Evolutionary conservation across 2,329 filamentous ascomycete species (phyloP), one percentile per base, ranked within the genome.

Genomic region (Sclerotinia glacialis): DNA sequence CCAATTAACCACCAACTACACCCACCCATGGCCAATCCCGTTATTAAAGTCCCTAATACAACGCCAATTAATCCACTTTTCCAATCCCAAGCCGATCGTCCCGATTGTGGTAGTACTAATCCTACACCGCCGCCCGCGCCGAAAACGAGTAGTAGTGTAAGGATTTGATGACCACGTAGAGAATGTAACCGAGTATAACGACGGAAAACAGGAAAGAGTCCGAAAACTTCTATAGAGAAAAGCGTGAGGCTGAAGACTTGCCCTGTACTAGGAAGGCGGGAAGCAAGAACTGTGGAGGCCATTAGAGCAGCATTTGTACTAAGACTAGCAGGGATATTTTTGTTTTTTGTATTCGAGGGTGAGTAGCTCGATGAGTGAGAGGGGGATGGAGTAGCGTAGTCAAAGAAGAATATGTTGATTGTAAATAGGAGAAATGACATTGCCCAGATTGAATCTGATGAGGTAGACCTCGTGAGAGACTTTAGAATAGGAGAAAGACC

Each of bases 1-100:
- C 93, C 91, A 75, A 99, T 98, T 70, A 99, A 80, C 93, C 95
- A 98, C 94, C 93, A 98, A 76, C 92, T 96, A 77, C 93, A 97
- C 16, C 93, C 89, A 1, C 94, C 95, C 87, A 97, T 96, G 2
- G 88, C 88, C 64, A 97, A 77, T 5, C 88, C 86, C 0, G 90
- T 89, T 28, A 92, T 81, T 12, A 94, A 74, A n/a, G 87, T 85
- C 6, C 92, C 92, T 7, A 96, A 81, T 1, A 94, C 77, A 70
- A 92, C 88, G 16, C 95, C 95, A 3, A 91, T 69, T n/a, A 75
- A 60, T 9, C 74, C 74, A 21, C 71, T 72, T 66, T 76, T 76
- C 69, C 72, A 76, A 1, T 72, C 73, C 40, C 72, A 74, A 65
- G 74, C 71, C 80, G 31, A 94, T 77, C 37, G 83, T 78, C 83